Percentiles rank a stretch among this genome's conserved stretches.
Conservation (phyloP, 1,139 yeast species). For the Zygosaccharomyces pseudobailii region DNA sequence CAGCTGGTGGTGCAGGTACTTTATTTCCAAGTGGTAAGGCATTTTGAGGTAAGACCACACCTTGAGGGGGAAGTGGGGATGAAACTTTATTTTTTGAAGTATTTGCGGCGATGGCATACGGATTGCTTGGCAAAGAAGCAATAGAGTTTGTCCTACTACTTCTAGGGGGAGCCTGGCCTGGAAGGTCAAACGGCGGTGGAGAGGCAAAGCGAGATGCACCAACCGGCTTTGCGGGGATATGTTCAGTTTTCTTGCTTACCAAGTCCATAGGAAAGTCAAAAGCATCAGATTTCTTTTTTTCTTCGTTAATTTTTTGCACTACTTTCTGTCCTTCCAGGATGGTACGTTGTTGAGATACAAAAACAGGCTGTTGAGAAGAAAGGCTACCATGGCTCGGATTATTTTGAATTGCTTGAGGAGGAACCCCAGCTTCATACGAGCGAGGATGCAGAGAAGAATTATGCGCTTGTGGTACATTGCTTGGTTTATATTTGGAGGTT, state of each 20-base stretch:
- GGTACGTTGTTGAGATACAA: constrained; percentile 2
- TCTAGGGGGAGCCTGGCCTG: constrained; percentile 5
- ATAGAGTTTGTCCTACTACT: neutral
- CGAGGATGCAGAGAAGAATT: neutral
- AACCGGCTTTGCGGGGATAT: constrained; percentile 36
- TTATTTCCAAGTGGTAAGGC: constrained; percentile 3
- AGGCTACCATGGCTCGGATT: constrained; percentile 8
- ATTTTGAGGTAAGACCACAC: constrained; percentile 7
- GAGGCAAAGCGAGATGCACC: constrained; percentile 16
- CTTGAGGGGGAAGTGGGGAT: constrained; percentile 16
- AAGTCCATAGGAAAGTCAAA: constrained; percentile 74
- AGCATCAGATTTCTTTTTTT: constrained; percentile 62
- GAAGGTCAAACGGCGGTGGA: constrained; percentile 7
- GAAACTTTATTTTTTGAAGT: constrained; percentile 3
- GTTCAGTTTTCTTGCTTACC: constrained; percentile 38
- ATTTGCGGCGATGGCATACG: constrained; percentile 8
- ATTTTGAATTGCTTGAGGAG: neutral
- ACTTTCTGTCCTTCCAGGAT: constrained; percentile 21
- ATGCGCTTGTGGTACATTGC: neutral
- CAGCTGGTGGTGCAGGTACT: constrained; percentile 2
- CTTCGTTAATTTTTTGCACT: constrained; percentile 38
- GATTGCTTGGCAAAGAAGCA: constrained; percentile 10
- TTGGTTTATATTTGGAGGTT: constrained; percentile 7
- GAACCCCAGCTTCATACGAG: neutral
- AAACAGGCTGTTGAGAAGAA: constrained; percentile 12